Evolutionary conservation across 1,139 yeast species (phyloP), one percentile per base, ranked within the genome.

Genomic region (Citeromyces siamensis): DNA sequence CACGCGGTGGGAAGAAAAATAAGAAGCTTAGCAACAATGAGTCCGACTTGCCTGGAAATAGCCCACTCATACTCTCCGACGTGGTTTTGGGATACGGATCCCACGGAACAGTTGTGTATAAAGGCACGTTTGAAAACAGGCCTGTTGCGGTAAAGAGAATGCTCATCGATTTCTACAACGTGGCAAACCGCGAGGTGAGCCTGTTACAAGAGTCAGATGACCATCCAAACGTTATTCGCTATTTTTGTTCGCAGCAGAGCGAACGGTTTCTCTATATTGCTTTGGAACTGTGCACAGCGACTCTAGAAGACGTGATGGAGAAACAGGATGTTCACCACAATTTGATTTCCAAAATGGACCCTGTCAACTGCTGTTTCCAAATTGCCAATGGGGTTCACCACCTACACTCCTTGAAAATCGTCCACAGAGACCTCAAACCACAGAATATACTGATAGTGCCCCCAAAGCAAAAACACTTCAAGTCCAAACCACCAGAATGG

Each of bases 81-180:
- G 74, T 71, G 33, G 69, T 86, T 18, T 59, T 90, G 36, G 98
- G 99, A 1, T 85, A 84, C 52, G 99, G 99, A 2, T 85, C 96
- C 2, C 95, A 90, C 50, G 98, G 98, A 21, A 90, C 98, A 0
- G 86, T 88, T 19, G 98, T 90, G 1, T 85, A 76, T 53, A 75
- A 81, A 51, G 98, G 98, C 1, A 70, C 75, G 3, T 90, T 88
- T 59, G 96, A 88, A 49, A 80, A 76, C 47, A 68, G 98, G 37
- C 95, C 94, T 2, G 98, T 93, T 7, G 98, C 98, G 0, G 94
- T 90, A 4, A 93, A 90, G 54, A 62, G 98, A 46, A 84, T 90
- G 95, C 62, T 93, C 35, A 66, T 88, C 31, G 95, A 88, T 51
- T 90, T 88, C 51, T 90, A 82, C 56, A 96, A 90, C 51, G 75